phyloP scores from a whole-genome alignment of 257 asterid species.

The Rhazya stricta region DNA sequence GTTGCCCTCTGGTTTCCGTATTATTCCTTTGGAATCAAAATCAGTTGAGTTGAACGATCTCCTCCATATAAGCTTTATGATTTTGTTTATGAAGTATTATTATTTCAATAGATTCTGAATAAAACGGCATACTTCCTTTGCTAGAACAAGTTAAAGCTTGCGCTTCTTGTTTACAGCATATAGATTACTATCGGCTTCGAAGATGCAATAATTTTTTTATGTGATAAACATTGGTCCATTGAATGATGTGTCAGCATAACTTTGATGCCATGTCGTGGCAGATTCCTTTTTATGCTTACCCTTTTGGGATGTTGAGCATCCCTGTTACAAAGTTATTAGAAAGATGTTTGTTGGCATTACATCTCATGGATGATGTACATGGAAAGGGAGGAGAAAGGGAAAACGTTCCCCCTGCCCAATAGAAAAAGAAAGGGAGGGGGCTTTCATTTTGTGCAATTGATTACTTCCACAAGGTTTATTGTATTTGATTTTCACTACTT shows the following conservation, averaged over 20 bases:
- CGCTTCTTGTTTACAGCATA: neutral
- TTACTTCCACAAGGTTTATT: neutral
- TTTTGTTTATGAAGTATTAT: neutral
- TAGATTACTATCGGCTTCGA: neutral
- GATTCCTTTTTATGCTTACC: neutral
- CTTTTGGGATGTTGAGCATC: neutral
- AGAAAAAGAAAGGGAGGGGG: neutral
- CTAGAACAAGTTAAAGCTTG: neutral
- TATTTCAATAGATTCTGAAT: neutral
- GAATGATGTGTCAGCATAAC: neutral
- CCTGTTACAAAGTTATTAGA: neutral
- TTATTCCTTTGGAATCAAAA: constrained; percentile 81
- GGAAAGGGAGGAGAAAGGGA: neutral
- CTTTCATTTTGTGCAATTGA: neutral
- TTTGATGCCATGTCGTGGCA: neutral
- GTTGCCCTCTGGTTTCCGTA: constrained; percentile 93
- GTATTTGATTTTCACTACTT: neutral
- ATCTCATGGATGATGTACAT: neutral
- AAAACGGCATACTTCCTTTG: neutral
- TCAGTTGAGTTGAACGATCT: constrained; percentile 47
- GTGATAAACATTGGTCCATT: neutral
- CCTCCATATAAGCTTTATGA: neutral
- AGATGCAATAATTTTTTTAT: neutral
- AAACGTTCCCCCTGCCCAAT: neutral
- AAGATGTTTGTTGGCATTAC: neutral